These are phyloP conservation scores for Aspergillus coremiiformis DNA, from an alignment of 495 filamentous ascomycete genomes.

Conservation along the genomic window DNA sequence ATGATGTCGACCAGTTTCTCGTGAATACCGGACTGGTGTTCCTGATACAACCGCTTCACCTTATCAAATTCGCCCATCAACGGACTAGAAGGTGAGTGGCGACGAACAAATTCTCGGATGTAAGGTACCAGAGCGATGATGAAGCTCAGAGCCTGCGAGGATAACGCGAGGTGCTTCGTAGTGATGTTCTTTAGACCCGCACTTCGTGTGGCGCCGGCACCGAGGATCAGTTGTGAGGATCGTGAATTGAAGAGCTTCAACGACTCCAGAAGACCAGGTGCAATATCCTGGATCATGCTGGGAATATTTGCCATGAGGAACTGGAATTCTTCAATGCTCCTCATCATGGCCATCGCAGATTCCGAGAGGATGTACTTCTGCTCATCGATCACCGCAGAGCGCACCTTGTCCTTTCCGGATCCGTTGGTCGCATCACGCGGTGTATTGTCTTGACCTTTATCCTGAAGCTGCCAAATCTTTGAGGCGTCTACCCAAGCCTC, in stretches of 20 bases:
- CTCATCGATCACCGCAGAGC: conserved; percentile 72
- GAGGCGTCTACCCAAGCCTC: conserved; percentile 62
- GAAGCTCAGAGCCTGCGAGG: conserved; percentile 84
- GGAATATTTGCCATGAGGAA: conserved; percentile 78
- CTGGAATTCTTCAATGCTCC: conserved; percentile 73
- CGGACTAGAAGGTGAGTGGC: conserved; percentile 58
- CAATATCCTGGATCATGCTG: conserved; percentile 78
- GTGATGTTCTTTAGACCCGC: conserved; percentile 95
- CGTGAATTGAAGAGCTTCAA: conserved; percentile 90
- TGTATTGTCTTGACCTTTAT: conserved; percentile 24
- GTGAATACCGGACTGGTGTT: conserved; percentile 89
- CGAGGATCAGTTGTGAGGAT: conserved; percentile 87
- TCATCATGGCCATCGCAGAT: conserved; percentile 70
- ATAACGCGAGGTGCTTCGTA: conserved; percentile 88
- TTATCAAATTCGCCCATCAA: conserved; percentile 90
- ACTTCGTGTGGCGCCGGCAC: conserved; percentile 83
- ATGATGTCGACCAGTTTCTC: conserved; percentile 97
- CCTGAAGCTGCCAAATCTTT: conserved; percentile 60
- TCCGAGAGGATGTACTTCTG: conserved; percentile 80
- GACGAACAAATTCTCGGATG: conserved; percentile 80
- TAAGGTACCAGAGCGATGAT: conserved; percentile 83
- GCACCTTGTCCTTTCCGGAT: conserved; percentile 56
- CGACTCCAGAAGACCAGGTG: conserved; percentile 61
- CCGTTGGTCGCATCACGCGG: conserved; percentile 42
- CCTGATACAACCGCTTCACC: conserved; percentile 77